Evolutionary conservation across 805 yeast genomes (phyloP), one percentile per base, ranked within the genome.

Genomic region (Brettanomyces naardenensis): DNA sequence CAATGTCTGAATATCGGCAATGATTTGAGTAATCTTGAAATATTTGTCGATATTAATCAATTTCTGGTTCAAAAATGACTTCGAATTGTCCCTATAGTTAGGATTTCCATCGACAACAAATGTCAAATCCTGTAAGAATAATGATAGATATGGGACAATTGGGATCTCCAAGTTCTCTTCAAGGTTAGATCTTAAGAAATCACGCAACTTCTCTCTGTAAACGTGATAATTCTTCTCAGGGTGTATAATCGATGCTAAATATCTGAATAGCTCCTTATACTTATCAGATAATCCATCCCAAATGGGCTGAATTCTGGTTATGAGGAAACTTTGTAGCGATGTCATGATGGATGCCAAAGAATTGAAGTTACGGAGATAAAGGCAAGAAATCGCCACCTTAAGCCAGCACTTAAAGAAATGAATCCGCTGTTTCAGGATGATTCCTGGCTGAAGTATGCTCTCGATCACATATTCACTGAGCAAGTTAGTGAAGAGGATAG

Each of bases 91-190:
- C 53, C 89, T 66, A 53, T 64, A 78, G 48, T 75, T 79, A 28
- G 81, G 70, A 52, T 83, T 83, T n/a, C 92, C 90, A 47, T 84
- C 94, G 36, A 78, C 71, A n/a, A 82, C 75, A 60, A 83, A 82
- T 0, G 89, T 82, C 49, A 84, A 65, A 58, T 84, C 95, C 58
- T 81, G 92, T 32, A 84, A 61, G 54, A 80, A 83, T 38, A 84
- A 60, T 33, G 82, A 78, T 40, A 83, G 68, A 53, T 82, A 84
- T 14, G 95, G 95, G 27, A 84, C 89, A 17, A 76, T 71, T 0
- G 89, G 87, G 17, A 77, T 63, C 41, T 63, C 71, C 54, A 60
- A 59, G 49, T 43, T 58, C 49, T 44, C 65, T 26, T 60, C 62
- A 21, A 53, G 36, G 28, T 71, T 74, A 34, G 71, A 66, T 15